phyloP scores from a whole-genome alignment of 2,329 filamentous ascomycete genomes.

The Pyrenophora seminiperda region DNA sequence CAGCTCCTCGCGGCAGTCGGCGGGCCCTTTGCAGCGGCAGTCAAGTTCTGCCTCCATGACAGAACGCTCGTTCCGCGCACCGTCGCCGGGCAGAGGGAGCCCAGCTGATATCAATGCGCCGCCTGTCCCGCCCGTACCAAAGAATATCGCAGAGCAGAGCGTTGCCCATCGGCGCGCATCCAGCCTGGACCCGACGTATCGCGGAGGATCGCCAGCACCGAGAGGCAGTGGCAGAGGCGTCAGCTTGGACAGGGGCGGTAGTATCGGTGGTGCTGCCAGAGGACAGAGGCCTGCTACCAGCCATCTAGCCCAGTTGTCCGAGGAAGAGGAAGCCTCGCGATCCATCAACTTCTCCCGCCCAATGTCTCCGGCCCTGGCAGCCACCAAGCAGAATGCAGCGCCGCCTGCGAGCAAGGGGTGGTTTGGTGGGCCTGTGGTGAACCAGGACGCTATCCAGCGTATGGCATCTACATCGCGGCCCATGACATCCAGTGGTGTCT shows the following conservation, averaged over 20 bases:
- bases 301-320: constrained; percentile 49
- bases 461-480: constrained; percentile 35
- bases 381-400: constrained; percentile 15
- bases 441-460: constrained; percentile 37
- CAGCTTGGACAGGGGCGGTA: constrained; percentile 49
- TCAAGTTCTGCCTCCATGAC: constrained; percentile 83
- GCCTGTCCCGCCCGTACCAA: constrained; percentile 76
- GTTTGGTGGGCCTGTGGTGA: constrained; percentile 47
- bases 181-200: constrained; percentile 58
- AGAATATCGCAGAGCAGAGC: constrained; percentile 47
- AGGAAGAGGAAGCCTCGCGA: constrained; percentile 52
- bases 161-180: constrained; percentile 46
- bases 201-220: constrained; percentile 53
- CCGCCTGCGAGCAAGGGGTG: constrained; percentile 40
- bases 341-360: constrained; percentile 62
- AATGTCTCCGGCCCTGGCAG: constrained; percentile 48
- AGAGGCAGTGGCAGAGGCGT: constrained; percentile 45
- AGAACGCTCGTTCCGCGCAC: constrained; percentile 82
- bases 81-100: constrained; percentile 56
- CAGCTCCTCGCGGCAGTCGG: constrained; percentile 52
- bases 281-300: constrained; percentile 39
- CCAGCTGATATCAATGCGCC: constrained; percentile 59
- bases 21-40: constrained; percentile 45
- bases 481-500: constrained; percentile 31
- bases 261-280: constrained; percentile 19